Evolutionary conservation across 225 moss, liverwort and hornwort species (phyloP).

Genomic region (Thuidium tamariscinum): DNA sequence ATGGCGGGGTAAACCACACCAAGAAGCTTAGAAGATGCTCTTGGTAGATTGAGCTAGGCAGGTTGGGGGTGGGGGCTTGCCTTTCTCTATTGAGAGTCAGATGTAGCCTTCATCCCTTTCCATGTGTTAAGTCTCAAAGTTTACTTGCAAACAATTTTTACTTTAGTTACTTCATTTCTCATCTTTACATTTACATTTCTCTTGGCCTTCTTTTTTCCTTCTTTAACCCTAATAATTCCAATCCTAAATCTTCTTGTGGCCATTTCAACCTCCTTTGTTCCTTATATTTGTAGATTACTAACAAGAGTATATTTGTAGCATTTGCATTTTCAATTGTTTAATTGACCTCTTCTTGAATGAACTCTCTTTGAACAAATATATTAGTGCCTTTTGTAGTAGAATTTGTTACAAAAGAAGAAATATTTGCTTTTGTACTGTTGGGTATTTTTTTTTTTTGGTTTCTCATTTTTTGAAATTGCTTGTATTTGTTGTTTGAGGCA

Average conservation of each 20-base stretch:
- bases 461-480: not conserved
- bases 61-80: no score
- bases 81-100: no score
- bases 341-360: not conserved
- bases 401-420: not conserved
- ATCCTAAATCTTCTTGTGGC: not conserved
- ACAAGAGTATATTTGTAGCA: not conserved
- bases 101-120: no score
- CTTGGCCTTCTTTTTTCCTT: not conserved
- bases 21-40: no score
- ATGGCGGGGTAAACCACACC: no score
- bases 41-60: no score
- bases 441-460: rapidly evolving
- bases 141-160: no score
- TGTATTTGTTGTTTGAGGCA: not conserved
- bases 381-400: not conserved
- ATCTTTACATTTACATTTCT: not conserved
- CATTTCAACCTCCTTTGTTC: not conserved
- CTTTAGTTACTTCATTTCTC: no score
- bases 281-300: rapidly evolving
- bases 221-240: not conserved
- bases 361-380: not conserved
- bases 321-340: not conserved
- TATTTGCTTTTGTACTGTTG: not conserved
- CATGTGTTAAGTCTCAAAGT: no score